Base-by-base conservation (phyloP, 2,329 filamentous ascomycete genomes). In the Penicillium sp. region DNA sequence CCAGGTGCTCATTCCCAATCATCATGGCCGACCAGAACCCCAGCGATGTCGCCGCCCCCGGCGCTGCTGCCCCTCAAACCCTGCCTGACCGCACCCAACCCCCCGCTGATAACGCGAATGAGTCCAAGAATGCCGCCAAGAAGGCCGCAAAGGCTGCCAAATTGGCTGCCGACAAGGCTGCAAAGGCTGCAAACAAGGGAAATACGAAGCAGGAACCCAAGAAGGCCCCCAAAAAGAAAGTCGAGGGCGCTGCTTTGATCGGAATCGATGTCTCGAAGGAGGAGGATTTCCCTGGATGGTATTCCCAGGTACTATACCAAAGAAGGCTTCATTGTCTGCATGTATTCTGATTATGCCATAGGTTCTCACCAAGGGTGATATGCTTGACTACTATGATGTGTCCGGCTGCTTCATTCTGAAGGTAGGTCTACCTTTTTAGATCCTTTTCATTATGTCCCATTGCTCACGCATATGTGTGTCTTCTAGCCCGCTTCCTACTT, bases 361-460 rank as follows among this genome's bases (percentile, higher is more conserved):
- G 35, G 90, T 98, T 59, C 89, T 99, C 56, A 87, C 93, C 71
- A 99, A 99, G 84, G 91, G 91, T 68, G 91, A 97, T 74, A 90
- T 99, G 89, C 88, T 98, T 69, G 93, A 96, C 71, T 99, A 97
- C 53, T 56, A 56, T 47, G 53, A 56, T 56, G 48, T 98, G 60
- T 91, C 93, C n/a, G 91, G 93, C 48, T 97, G 96, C 80, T 98
- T 96, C 77, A 95, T 98, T 74, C 84, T 96, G 75, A 93, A 91
- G 87, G 80, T 81, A 65, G 62, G 58, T 22, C 24, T 33, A 22
- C 11, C 3, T 44, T 16, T 16, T 49, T 59, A 31, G 5, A 26
- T 39, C n/a, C 16, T 16, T 21, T 50, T 37, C 6, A 19, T 9
- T 16, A 31, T 21, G 22, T 48, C 16, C 51, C 24, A 31, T 39